Evolutionary conservation across 257 asterid genomes (phyloP), one percentile per base, ranked within the genome.

Genomic region (Osmanthus fragrans): DNA sequence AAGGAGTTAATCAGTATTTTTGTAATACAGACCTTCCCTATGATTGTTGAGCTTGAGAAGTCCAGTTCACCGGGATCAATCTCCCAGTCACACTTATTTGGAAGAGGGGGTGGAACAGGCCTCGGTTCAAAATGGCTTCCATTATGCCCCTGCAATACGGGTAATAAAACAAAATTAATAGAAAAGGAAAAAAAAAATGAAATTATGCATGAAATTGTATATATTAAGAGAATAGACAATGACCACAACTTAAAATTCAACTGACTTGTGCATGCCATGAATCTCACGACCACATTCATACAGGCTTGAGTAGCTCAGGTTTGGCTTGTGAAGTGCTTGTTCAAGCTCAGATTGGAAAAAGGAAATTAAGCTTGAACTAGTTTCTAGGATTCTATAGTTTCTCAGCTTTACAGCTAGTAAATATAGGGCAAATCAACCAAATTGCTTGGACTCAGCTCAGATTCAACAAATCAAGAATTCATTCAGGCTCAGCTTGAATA

Each of bases 71-170:
- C 2, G 60, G 97, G 98, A 79, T 96, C 97, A 81, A 96, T 84
- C 85, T 96, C 99, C 99, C 99, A 96, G 85, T 96, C 99, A 74
- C 98, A 96, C 88, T 92, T 96, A 15, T 96, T 96, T 69, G 99
- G 97, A 33, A 89, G 88, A 82, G 97, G 99, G 25, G 98, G 98
- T 70, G 90, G 85, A 73, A 96, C 96, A 10, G 98, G 89, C 80
- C 88, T 88, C 77, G 97, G 99, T 82, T 96, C 99, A 81, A 92
- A 93, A 86, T 96, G 99, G 81, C 98, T 96, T 79, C 99, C 99
- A 83, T 85, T 96, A 81, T 89, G 96, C 18, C 98, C 99, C 99
- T 96, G 89, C 85, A 89, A 79, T 69, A 79, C 51, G 42, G 25
- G 39, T 33, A 39, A 32, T n/a, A 71, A 68, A 39, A n/a, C 25